Evolutionary conservation across 768 basidiomycete genomes (phyloP).

Genomic region (Tylopilus sp.): DNA sequence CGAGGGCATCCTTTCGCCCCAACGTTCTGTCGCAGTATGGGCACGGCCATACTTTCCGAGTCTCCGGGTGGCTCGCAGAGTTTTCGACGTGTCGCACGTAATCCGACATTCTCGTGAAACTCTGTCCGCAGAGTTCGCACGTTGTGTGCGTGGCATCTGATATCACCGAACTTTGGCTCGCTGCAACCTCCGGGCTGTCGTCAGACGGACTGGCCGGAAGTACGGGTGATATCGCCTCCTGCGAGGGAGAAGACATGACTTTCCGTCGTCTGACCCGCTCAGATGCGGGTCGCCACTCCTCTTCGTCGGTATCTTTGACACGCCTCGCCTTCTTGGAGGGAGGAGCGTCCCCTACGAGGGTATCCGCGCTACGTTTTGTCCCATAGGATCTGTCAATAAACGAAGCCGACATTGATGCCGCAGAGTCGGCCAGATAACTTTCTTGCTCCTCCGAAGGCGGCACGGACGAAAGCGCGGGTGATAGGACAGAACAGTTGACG

Average conservation of each 20-base stretch:
- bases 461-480: neutral
- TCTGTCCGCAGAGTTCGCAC: slow-evolving; percentile 15
- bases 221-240: neutral
- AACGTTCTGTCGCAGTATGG: slow-evolving; percentile 15
- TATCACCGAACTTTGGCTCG: neutral
- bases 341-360: slow-evolving; percentile 1
- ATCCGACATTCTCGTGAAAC: slow-evolving; percentile 22
- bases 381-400: neutral
- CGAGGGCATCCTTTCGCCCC: slow-evolving; percentile 28
- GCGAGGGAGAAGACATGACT: neutral
- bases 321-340: slow-evolving; percentile 6
- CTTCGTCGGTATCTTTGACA: slow-evolving; percentile 17
- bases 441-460: neutral
- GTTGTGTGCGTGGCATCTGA: slow-evolving; percentile 1
- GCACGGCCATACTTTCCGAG: slow-evolving; percentile 26
- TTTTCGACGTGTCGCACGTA: slow-evolving; percentile 22
- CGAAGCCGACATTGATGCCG: neutral
- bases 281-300: slow-evolving; percentile 17
- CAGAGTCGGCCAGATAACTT: neutral
- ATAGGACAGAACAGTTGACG: neutral
- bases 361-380: slow-evolving; percentile 12
- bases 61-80: slow-evolving; percentile 20
- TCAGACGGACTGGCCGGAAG: neutral
- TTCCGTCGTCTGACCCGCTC: slow-evolving; percentile 7
- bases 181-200: neutral